A percentile compares a stretch with the other conserved stretches of the same genome.
phyloP scores from a whole-genome alignment of 129 eudicot species.

The Artemisia tridentata region DNA sequence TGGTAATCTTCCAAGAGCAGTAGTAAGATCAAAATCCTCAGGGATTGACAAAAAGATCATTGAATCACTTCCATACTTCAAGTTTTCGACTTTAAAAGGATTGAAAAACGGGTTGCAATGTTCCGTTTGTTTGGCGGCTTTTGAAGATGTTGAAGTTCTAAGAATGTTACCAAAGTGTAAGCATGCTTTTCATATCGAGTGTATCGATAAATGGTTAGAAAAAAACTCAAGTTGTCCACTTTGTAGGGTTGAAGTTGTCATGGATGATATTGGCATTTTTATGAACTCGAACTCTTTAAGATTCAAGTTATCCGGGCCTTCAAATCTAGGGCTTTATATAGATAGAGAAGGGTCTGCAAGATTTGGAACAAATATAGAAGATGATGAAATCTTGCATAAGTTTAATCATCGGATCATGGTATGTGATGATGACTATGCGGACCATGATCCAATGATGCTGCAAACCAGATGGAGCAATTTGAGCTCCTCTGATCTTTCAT shows the following conservation, averaged over 20 bases:
- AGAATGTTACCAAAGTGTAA: slow-evolving; percentile 73
- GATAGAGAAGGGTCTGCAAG: slow-evolving; percentile 67
- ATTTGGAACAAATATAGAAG: slow-evolving; percentile 37
- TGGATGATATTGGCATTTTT: slow-evolving; percentile 45
- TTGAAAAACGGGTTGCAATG: slow-evolving; percentile 69
- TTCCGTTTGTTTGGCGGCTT: slow-evolving; percentile 64
- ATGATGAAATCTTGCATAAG: slow-evolving; percentile 36
- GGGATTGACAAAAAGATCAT: slow-evolving; percentile 57
- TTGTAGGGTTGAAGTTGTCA: slow-evolving; percentile 52
- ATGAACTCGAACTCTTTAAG: slow-evolving; percentile 47
- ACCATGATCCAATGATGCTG: slow-evolving; percentile 22
- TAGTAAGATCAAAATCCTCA: slow-evolving; percentile 38
- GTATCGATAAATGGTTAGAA: slow-evolving; percentile 82
- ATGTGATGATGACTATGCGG: slow-evolving; percentile 30
- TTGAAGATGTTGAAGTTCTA: slow-evolving; percentile 59
- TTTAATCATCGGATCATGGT: slow-evolving; percentile 66
- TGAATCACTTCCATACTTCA: slow-evolving; percentile 71
- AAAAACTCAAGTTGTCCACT: slow-evolving; percentile 82
- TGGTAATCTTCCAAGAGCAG: slow-evolving; percentile 32
- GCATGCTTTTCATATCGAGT: slow-evolving; percentile 72
- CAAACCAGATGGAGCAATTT: slow-evolving; percentile 73
- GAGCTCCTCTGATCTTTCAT: slow-evolving; percentile 66
- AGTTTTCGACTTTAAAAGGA: slow-evolving; percentile 61
- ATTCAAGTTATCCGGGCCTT: slow-evolving; percentile 35
- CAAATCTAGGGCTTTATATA: slow-evolving; percentile 49